phyloP scores from a whole-genome alignment of 352 stramenopile species.

The Globisporangium takayamanum region DNA sequence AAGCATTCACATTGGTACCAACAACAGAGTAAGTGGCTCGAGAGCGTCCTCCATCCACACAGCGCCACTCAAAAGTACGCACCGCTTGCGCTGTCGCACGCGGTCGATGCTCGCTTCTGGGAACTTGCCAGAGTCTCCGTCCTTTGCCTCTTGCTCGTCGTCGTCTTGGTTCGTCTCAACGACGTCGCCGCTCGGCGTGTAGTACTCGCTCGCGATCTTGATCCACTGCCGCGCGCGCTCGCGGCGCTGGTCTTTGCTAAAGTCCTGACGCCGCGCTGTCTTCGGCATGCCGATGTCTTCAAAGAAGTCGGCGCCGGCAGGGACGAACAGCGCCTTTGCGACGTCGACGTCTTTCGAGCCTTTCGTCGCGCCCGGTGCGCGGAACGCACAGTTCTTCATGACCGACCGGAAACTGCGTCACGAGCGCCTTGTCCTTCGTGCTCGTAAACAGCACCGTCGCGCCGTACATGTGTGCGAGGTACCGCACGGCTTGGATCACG shows the following conservation, averaged over 20 bases:
- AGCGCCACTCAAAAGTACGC: conserved; percentile 1
- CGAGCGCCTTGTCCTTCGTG: conserved; percentile 81
- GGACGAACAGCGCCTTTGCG: conserved; percentile 65
- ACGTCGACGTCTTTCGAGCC: conserved; percentile 58
- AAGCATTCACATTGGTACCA: not conserved
- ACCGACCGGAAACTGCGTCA: conserved; percentile 61
- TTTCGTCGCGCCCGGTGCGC: conserved; percentile 27
- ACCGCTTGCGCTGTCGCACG: conserved; percentile 61
- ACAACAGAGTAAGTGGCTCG: not conserved
- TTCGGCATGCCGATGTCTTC: conserved; percentile 74
- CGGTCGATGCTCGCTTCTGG: conserved; percentile 67
- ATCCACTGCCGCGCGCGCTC: conserved; percentile 66
- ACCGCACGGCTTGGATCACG: conserved; percentile 77
- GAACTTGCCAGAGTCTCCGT: conserved; percentile 31
- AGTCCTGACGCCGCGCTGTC: conserved; percentile 36
- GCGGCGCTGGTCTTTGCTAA: conserved; percentile 44
- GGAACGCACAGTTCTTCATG: conserved; percentile 67
- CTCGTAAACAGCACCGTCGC: conserved; percentile 83
- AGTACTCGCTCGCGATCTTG: conserved; percentile 60
- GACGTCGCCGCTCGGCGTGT: conserved; percentile 34
- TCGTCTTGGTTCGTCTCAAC: conserved; percentile 22
- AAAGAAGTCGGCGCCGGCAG: conserved; percentile 59
- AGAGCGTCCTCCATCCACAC: not conserved
- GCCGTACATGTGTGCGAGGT: conserved; percentile 83
- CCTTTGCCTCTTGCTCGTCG: conserved; percentile 18